Conservation (phyloP, 2,329 filamentous ascomycete species). For the Ramularia endophylla region DNA sequence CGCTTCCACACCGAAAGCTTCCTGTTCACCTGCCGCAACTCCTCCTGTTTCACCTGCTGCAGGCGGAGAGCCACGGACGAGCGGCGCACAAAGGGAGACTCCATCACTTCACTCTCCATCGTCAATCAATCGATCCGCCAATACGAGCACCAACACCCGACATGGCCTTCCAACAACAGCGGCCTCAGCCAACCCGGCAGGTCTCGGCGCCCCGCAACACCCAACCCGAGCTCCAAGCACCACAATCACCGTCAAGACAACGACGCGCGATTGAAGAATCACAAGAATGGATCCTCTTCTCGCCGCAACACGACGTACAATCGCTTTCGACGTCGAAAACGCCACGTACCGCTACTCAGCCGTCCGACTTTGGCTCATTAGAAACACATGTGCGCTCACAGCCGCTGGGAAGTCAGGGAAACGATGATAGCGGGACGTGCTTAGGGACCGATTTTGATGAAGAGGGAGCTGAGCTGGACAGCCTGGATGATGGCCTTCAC, state of each 20-base stretch:
- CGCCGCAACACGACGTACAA: slow-evolving; percentile 52
- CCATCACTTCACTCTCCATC: too few species aligned
- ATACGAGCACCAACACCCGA: neutral
- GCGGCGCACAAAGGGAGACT: too few species aligned
- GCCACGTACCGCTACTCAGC: slow-evolving; percentile 61
- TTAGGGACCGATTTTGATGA: slow-evolving; percentile 41
- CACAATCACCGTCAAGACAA: slow-evolving; percentile 35
- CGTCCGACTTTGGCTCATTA: slow-evolving; percentile 76
- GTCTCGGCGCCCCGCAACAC: slow-evolving; percentile 11
- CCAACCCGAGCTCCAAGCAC: slow-evolving; percentile 11
- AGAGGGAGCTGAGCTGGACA: slow-evolving; percentile 78
- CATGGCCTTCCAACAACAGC: slow-evolving; percentile 22
- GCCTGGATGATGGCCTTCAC: slow-evolving; percentile 83
- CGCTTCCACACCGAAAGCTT: too few species aligned
- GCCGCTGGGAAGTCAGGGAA: slow-evolving; percentile 32
- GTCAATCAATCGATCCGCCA: too few species aligned
- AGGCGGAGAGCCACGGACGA: too few species aligned
- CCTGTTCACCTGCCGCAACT: too few species aligned
- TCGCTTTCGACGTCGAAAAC: slow-evolving; percentile 65
- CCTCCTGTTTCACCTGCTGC: too few species aligned
- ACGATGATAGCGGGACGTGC: slow-evolving; percentile 36
- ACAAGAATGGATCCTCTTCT: slow-evolving; percentile 96
- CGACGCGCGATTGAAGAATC: slow-evolving; percentile 58
- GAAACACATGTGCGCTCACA: slow-evolving; percentile 60
- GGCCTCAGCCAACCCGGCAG: slow-evolving; percentile 15